These are phyloP conservation scores for Panaeolus cyanescens DNA, from an alignment of 768 basidiomycete species.

Conservation along the genomic window DNA sequence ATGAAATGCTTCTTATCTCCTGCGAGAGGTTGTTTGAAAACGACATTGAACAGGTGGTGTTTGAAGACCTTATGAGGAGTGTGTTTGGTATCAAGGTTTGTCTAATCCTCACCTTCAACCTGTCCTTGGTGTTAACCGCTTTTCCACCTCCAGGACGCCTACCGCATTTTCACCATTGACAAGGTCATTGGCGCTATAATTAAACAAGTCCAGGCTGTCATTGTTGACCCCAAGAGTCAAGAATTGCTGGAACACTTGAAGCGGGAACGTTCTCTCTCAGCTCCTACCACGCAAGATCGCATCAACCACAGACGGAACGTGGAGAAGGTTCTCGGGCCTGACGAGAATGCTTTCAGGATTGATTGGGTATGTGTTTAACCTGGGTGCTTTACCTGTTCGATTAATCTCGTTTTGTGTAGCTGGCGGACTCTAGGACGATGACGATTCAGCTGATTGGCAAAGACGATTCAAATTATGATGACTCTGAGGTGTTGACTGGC, in stretches of 20 bases:
- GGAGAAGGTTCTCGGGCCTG: conserved; percentile 71
- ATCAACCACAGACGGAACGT: conserved; percentile 66
- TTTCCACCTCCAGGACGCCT: conserved; percentile 55
- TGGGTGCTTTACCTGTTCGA: background rate
- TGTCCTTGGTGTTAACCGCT: background rate
- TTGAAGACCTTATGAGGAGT: conserved; percentile 89
- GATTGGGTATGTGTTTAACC: conserved; percentile 62
- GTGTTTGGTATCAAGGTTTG: conserved; percentile 83
- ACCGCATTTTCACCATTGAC: conserved; percentile 92
- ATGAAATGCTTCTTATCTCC: conserved; percentile 80
- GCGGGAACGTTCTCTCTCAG: conserved; percentile 59
- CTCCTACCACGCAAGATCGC: conserved; percentile 71
- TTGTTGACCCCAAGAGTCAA: conserved; percentile 70
- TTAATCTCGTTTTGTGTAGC: conserved; percentile 35
- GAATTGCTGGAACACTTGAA: conserved; percentile 73
- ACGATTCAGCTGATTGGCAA: conserved; percentile 79
- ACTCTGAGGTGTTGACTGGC: conserved; percentile 73
- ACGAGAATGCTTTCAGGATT: conserved; percentile 78
- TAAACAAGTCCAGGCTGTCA: conserved; percentile 80
- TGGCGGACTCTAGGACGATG: conserved; percentile 64
- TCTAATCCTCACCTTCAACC: background rate
- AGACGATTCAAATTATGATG: conserved; percentile 74
- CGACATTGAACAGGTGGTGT: conserved; percentile 82
- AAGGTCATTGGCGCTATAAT: conserved; percentile 87
- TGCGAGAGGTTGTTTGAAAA: conserved; percentile 92